phyloP scores from a whole-genome alignment of 768 basidiomycete species.

The Xerocomellus intermedius region DNA sequence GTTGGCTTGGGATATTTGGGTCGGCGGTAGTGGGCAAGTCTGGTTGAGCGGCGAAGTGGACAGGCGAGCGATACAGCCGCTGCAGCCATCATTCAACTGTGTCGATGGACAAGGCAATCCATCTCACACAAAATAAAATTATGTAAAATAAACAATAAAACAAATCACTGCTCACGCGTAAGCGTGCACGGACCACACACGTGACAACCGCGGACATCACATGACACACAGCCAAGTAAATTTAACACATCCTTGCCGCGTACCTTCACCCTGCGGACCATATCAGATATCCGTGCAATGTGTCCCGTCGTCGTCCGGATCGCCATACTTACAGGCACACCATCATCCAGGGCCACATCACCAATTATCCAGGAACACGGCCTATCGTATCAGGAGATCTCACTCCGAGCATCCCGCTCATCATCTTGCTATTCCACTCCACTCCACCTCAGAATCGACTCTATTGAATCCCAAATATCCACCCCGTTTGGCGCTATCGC shows the following conservation, averaged over 20 bases:
- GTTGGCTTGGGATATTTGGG: background rate
- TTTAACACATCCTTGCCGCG: too few relatives aligned
- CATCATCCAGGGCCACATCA: background rate
- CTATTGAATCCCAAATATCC: too few relatives aligned
- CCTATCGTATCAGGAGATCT: too few relatives aligned
- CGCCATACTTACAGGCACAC: too few relatives aligned
- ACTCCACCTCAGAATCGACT: too few relatives aligned
- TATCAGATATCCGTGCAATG: too few relatives aligned
- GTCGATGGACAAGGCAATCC: conserved; percentile 10
- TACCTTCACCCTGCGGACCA: too few relatives aligned
- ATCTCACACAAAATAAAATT: background rate
- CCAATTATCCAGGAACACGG: background rate
- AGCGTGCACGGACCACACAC: background rate
- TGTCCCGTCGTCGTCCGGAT: background rate
- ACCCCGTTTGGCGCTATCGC: too few relatives aligned
- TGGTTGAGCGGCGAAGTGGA: conserved; percentile 30
- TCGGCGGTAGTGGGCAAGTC: conserved; percentile 20
- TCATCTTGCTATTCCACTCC: background rate
- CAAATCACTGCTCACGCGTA: background rate
- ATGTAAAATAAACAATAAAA: background rate
- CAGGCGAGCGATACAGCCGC: conserved; percentile 30
- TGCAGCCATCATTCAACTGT: conserved; percentile 25
- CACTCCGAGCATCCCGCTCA: too few relatives aligned
- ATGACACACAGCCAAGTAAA: too few relatives aligned
- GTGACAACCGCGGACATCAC: too few relatives aligned